Evolutionary conservation across 345 rosid genomes (phyloP).

Genomic region (Fremontodendron californicum): DNA sequence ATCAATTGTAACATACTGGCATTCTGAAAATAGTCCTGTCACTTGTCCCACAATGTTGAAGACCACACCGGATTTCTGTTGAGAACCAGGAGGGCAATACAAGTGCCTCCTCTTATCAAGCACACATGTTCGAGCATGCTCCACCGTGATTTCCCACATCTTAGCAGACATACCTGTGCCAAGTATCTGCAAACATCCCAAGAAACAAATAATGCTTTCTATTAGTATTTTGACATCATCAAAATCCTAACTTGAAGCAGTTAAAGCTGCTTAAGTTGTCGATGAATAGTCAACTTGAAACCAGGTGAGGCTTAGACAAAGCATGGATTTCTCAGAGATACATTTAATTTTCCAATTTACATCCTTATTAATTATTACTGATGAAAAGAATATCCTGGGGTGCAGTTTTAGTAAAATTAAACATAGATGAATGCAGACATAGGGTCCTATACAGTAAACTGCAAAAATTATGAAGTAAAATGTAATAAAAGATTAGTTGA

Average conservation of each 20-base stretch:
- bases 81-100: slow-evolving; percentile 54
- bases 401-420: neutral
- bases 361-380: neutral
- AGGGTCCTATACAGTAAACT: neutral
- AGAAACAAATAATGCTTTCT: slow-evolving; percentile 5
- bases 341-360: slow-evolving; percentile 2
- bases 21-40: slow-evolving; percentile 64
- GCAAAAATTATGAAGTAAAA: no score
- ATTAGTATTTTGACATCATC: neutral
- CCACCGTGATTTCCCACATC: slow-evolving; percentile 95
- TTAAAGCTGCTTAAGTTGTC: neutral
- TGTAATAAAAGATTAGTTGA: neutral
- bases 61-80: slow-evolving; percentile 72
- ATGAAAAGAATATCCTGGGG: neutral
- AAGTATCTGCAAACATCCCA: slow-evolving; percentile 56
- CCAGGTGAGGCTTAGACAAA: neutral
- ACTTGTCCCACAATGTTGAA: slow-evolving; percentile 92
- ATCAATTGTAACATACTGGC: slow-evolving; percentile 57
- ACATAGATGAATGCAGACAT: neutral
- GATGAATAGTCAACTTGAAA: neutral
- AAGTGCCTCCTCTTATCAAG: slow-evolving; percentile 63
- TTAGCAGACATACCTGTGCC: slow-evolving; percentile 98
- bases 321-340: neutral
- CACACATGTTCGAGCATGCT: slow-evolving; percentile 80
- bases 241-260: neutral